These are phyloP conservation scores for Xylaria telfairii DNA, from an alignment of 495 filamentous ascomycete genomes.

Conservation along the genomic window DNA sequence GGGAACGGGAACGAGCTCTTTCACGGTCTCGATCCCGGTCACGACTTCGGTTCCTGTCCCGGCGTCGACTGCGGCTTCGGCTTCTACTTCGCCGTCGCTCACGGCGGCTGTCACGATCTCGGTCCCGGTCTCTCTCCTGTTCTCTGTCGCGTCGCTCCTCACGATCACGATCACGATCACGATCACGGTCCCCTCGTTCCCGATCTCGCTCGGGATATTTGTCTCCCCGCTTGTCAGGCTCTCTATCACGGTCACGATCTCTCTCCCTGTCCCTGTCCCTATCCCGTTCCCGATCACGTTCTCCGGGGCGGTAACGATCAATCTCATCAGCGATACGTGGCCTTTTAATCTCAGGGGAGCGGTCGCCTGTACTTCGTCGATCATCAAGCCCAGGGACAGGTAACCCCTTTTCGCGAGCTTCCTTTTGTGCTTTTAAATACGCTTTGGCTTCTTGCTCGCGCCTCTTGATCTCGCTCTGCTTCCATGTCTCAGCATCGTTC, in stretches of 20 bases:
- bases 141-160: slow-evolving; percentile 40
- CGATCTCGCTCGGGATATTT: slow-evolving; percentile 45
- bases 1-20: slow-evolving; percentile 45
- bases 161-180: slow-evolving; percentile 44
- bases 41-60: slow-evolving; percentile 20
- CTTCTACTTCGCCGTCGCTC: slow-evolving; percentile 20
- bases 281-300: slow-evolving; percentile 35
- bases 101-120: slow-evolving; percentile 25
- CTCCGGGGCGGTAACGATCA: slow-evolving; percentile 51
- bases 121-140: slow-evolving; percentile 33
- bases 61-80: slow-evolving; percentile 25
- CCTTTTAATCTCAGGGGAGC: slow-evolving; percentile 54
- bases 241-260: slow-evolving; percentile 34
- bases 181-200: slow-evolving; percentile 50
- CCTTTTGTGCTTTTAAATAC: slow-evolving; percentile 59
- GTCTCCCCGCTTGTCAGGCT: slow-evolving; percentile 2
- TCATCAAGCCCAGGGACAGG: slow-evolving; percentile 55
- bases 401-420: slow-evolving; percentile 57
- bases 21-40: slow-evolving; percentile 29
- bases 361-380: slow-evolving; percentile 46
- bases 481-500: slow-evolving; percentile 51
- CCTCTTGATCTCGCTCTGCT: slow-evolving; percentile 59
- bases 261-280: slow-evolving; percentile 50
- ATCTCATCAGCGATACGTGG: slow-evolving; percentile 49
- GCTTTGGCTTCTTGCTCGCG: slow-evolving; percentile 65